Evolutionary conservation across 2,329 filamentous ascomycete species (phyloP), one percentile per base, ranked within the genome.

Genomic region (Penicillium crustosum): DNA sequence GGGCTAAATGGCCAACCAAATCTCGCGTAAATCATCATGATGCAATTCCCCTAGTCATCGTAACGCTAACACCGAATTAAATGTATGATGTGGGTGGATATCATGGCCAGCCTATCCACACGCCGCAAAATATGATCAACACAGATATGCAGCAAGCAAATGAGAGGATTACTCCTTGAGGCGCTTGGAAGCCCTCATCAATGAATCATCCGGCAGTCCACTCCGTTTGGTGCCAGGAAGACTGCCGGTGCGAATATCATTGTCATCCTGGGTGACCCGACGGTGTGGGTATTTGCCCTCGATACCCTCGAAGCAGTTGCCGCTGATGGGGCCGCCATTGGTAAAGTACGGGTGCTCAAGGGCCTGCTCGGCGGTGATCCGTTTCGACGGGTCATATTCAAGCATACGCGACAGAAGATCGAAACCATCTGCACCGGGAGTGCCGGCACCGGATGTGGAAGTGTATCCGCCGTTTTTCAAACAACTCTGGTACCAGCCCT

Each of bases 261-360:
- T 96, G 72, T 97, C 92, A 69, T 99, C 94, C 68, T 95, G 89
- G 67, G 89, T 96, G 41, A 99, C 93, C 49, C 93, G 85, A 8
- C 94, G 84, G 69, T 92, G 87, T 0, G 94, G 94, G 73, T 99
- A 99, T 69, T 94, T 91, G 61, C 86, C 86, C 75, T 91, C 91
- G 52, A 92, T 82, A 0, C 93, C 92, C 69, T 96, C 91, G 66
- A 99, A 99, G 70, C 92, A 97, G 71, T 96, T 94, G 39, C 86
- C 82, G 41, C 84, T 89, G 19, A 94, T 85, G 59, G 86, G 85
- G 23, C 87, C 67, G 2, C 87, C 82, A 19, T 86, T 87, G 35
- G 81, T 84, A 73, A 99, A 99, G 75, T 97, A 97, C 0, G 90
- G 86, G 67, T 97, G 93, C 67, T 91, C 85, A n/a, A 99, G 80